These are phyloP conservation scores for Fusarium verrucosum DNA, from an alignment of 2,329 filamentous ascomycete species.

Conservation along the genomic window DNA sequence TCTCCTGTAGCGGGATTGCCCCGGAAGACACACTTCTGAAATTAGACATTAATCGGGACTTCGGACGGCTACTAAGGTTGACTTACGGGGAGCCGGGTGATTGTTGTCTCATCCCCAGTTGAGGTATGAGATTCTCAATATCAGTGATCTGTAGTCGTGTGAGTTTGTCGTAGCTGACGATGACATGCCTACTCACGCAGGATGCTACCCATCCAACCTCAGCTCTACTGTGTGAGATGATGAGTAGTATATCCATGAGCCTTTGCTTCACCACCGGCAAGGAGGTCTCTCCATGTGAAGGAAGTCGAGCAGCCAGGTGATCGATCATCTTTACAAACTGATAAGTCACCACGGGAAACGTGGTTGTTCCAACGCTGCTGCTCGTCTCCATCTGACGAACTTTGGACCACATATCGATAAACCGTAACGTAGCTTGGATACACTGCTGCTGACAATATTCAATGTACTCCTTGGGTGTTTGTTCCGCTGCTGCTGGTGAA, in stretches of 20 bases:
- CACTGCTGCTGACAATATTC: conserved; percentile 35
- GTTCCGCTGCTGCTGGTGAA: conserved; percentile 11
- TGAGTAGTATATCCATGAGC: conserved; percentile 7
- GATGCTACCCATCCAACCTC: conserved; percentile 3
- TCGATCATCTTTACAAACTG: conserved; percentile 37
- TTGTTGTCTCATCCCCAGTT: not conserved
- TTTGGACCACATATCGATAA: conserved; percentile 27
- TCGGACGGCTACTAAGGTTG: too few species aligned
- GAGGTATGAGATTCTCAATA: conserved; percentile 21
- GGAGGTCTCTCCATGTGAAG: conserved; percentile 8
- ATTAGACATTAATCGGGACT: fast-evolving
- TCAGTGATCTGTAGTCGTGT: conserved; percentile 1
- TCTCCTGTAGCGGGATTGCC: conserved; percentile 1
- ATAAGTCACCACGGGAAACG: conserved; percentile 16
- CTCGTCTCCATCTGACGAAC: conserved; percentile 27
- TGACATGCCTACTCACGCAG: conserved; percentile 11
- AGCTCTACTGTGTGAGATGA: not conserved
- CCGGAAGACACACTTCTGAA: not conserved
- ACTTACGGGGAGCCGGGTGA: conserved; percentile 13
- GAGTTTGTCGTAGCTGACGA: not conserved
- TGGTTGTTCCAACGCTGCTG: conserved; percentile 12
- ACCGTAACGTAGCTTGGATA: conserved; percentile 2
- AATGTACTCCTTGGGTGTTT: conserved; percentile 27
- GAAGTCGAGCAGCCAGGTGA: conserved; percentile 11
- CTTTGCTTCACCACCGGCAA: conserved; percentile 16